Evolutionary conservation across 495 filamentous ascomycete genomes (phyloP).

Genomic region (Tuber aestivum): DNA sequence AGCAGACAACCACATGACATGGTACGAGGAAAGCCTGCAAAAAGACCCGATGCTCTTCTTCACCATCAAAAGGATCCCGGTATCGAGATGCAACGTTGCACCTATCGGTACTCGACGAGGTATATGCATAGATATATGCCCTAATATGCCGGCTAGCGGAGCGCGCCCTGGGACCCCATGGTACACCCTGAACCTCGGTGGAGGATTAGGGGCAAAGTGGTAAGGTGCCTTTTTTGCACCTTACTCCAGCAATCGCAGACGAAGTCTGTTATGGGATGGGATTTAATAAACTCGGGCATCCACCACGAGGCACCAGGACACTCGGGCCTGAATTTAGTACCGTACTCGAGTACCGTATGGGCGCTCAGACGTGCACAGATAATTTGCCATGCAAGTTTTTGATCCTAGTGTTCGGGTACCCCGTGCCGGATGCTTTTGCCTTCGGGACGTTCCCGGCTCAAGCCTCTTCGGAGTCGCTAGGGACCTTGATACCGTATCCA

Average conservation of each 20-base stretch:
- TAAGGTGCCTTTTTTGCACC: background rate
- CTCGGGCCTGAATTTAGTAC: background rate
- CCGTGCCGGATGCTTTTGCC: background rate
- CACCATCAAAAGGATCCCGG: background rate
- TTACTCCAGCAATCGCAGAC: background rate
- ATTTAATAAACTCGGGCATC: conserved; percentile 2
- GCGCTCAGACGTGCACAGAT: background rate
- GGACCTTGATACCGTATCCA: background rate
- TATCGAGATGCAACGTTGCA: conserved; percentile 3
- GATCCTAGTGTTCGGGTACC: background rate
- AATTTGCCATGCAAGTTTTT: background rate
- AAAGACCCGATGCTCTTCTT: background rate
- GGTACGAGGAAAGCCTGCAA: conserved; percentile 3
- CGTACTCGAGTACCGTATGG: too few relatives aligned
- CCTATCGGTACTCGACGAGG: background rate
- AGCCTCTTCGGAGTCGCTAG: conserved; percentile 5
- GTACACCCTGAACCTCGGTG: background rate
- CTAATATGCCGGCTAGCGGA: background rate
- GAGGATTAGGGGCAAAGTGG: background rate
- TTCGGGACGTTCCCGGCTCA: conserved; percentile 6
- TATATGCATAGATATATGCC: background rate
- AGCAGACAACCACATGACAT: background rate
- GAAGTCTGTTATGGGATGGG: background rate
- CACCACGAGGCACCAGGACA: background rate
- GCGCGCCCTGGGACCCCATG: background rate